Evolutionary conservation across 768 basidiomycete genomes (phyloP).

Genomic region (Daedaleopsis nitida): DNA sequence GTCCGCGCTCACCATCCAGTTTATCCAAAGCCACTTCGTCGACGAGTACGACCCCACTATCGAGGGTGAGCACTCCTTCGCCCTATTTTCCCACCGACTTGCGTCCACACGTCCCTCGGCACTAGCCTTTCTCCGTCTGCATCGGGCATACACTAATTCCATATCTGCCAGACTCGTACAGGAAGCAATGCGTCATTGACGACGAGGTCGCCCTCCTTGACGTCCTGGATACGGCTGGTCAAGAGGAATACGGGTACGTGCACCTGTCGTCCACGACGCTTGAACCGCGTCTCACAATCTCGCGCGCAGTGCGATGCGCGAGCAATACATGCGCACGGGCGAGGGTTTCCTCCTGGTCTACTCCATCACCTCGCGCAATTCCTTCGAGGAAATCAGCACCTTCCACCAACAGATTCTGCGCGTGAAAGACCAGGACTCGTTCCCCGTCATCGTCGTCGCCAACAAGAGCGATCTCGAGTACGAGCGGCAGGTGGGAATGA

Average conservation of each 20-base stretch:
- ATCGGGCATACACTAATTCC: background rate
- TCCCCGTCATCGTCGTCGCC: constrained; percentile 96
- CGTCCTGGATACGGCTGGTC: constrained; percentile 95
- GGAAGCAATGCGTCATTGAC: constrained; percentile 96
- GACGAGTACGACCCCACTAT: constrained; percentile 96
- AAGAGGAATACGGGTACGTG: constrained; percentile 97
- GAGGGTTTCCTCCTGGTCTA: constrained; percentile 98
- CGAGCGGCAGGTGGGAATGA: constrained; percentile 94
- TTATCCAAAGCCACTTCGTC: constrained; percentile 94
- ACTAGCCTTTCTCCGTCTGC: no score
- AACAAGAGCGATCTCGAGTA: constrained; percentile 97
- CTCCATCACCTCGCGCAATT: constrained; percentile 96
- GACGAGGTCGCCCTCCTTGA: constrained; percentile 98
- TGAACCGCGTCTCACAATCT: constrained; percentile 1
- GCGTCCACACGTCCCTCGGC: background rate
- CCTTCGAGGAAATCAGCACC: constrained; percentile 94
- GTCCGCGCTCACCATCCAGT: constrained; percentile 95
- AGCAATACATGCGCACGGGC: constrained; percentile 98
- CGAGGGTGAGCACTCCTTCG: constrained; percentile 56
- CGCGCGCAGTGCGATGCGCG: constrained; percentile 87
- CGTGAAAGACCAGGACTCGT: constrained; percentile 94
- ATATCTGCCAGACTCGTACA: constrained; percentile 75
- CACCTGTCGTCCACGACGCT: background rate
- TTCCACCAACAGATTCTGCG: constrained; percentile 97
- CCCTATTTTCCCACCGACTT: background rate